Evolutionary conservation across 129 eudicot species (phyloP).

Genomic region (Ambrosia trifida): DNA sequence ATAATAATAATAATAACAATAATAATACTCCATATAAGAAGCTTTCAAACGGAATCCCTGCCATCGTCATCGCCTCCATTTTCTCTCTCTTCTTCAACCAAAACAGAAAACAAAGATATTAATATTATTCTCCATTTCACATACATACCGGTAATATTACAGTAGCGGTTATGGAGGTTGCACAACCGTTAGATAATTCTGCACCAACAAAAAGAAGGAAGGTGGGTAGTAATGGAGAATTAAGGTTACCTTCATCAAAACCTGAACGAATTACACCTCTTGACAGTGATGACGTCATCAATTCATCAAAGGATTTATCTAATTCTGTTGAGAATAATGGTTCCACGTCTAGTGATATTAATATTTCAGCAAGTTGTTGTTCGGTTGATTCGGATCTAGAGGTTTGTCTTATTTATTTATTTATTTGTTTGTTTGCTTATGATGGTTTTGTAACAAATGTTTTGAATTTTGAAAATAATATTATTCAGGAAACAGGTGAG

Average conservation of each 20-base stretch:
- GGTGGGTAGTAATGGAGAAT: constrained; percentile 41
- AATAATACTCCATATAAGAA: constrained; percentile 32
- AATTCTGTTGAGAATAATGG: constrained; percentile 25
- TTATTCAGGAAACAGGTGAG: constrained; percentile 37
- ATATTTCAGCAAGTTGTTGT: constrained; percentile 53
- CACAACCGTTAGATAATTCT: constrained; percentile 30
- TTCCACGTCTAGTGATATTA: constrained; percentile 14
- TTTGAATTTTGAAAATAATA: constrained; percentile 30
- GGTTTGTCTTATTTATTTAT: constrained; percentile 37
- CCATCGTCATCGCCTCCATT: constrained; percentile 39
- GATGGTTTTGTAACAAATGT: neutral
- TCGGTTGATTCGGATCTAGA: constrained; percentile 69
- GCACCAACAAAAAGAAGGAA: constrained; percentile 48
- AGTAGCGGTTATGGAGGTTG: constrained; percentile 42
- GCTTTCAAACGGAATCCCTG: constrained; percentile 51
- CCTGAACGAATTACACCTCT: constrained; percentile 28
- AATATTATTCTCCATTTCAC: constrained; percentile 32
- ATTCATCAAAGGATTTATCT: constrained; percentile 28
- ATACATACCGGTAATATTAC: neutral
- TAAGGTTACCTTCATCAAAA: constrained; percentile 41
- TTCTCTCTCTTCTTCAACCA: constrained; percentile 28
- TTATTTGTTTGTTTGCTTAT: neutral
- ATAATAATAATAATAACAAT: constrained; percentile 12
- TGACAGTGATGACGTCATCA: constrained; percentile 23
- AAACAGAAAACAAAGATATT: constrained; percentile 30